Conservation (phyloP, 768 basidiomycete genomes). For the Panaeolus papilionaceus region DNA sequence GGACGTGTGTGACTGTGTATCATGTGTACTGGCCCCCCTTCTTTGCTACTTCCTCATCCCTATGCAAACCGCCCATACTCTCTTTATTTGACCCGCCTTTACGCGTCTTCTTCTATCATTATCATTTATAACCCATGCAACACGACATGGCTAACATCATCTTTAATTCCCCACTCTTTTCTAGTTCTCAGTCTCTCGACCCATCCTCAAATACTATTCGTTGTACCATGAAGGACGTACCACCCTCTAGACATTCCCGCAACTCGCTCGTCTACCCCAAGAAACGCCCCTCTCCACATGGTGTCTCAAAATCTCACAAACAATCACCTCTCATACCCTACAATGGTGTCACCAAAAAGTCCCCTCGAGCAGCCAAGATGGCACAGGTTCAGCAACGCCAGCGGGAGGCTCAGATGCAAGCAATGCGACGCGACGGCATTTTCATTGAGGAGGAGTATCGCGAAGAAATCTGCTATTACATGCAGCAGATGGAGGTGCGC, state of each 20-base stretch:
- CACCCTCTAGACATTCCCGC: conserved; percentile 66
- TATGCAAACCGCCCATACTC: conserved; percentile 11
- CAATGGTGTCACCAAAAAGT: conserved; percentile 58
- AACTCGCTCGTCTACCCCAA: conserved; percentile 75
- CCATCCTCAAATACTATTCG: conserved; percentile 47
- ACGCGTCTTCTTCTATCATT: conserved; percentile 27
- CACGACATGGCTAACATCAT: conserved; percentile 33
- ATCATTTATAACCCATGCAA: conserved; percentile 30
- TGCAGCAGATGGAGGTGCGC: conserved; percentile 98
- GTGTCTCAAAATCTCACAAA: conserved; percentile 72
- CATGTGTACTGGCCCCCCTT: background rate
- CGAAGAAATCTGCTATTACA: conserved; percentile 91
- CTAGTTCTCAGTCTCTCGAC: conserved; percentile 53
- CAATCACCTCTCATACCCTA: conserved; percentile 54
- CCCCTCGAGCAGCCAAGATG: conserved; percentile 70
- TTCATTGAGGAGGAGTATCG: conserved; percentile 95
- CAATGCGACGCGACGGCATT: conserved; percentile 73
- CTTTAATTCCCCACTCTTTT: conserved; percentile 30
- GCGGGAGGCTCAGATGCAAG: conserved; percentile 71
- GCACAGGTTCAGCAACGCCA: conserved; percentile 68
- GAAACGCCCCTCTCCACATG: conserved; percentile 86
- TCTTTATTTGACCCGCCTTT: conserved; percentile 25
- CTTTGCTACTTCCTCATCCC: conserved; percentile 14
- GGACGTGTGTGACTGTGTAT: background rate
- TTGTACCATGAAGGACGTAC: conserved; percentile 79